These are phyloP conservation scores for Gloeopeniophorella convolvens DNA, from an alignment of 768 basidiomycete genomes.

Conservation along the genomic window DNA sequence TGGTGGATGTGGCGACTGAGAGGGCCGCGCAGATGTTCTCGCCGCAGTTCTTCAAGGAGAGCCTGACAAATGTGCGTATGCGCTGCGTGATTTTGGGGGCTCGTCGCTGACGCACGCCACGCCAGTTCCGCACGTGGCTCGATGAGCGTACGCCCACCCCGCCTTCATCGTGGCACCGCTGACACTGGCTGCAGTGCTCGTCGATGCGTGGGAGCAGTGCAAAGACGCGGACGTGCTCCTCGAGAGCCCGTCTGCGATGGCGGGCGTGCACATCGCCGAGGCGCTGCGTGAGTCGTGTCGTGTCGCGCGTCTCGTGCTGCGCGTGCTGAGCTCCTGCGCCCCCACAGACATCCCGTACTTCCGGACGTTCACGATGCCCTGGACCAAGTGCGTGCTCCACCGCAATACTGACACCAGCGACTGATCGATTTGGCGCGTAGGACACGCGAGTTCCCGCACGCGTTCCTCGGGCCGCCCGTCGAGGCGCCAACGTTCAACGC, in stretches of 20 bases:
- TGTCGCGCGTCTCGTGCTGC: neutral
- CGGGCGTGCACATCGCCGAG: conserved; percentile 68
- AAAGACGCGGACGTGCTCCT: conserved; percentile 59
- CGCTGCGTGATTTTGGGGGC: neutral
- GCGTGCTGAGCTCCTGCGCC: conserved; percentile 1
- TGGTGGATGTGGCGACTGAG: conserved; percentile 7
- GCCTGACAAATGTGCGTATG: conserved; percentile 41
- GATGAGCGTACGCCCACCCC: conserved; percentile 45
- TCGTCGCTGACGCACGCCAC: neutral
- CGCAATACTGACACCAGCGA: neutral
- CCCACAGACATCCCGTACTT: conserved; percentile 54
- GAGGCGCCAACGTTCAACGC: conserved; percentile 57
- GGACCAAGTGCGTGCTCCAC: conserved; percentile 39
- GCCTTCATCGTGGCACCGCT: neutral
- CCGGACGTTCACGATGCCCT: conserved; percentile 57
- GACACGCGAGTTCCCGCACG: conserved; percentile 57
- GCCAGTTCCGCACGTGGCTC: conserved; percentile 57
- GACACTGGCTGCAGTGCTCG: conserved; percentile 37
- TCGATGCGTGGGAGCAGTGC: conserved; percentile 58
- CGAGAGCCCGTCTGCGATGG: conserved; percentile 64
- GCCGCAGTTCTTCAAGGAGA: conserved; percentile 63
- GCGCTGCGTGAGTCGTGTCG: conserved; percentile 39
- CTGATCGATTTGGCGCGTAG: conserved; percentile 25
- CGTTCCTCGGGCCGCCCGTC: conserved; percentile 57
- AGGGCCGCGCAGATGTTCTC: conserved; percentile 53